Evolutionary conservation across 2,329 filamentous ascomycete species (phyloP), one percentile per base, ranked within the genome.

Genomic region (Fusarium nygamai): DNA sequence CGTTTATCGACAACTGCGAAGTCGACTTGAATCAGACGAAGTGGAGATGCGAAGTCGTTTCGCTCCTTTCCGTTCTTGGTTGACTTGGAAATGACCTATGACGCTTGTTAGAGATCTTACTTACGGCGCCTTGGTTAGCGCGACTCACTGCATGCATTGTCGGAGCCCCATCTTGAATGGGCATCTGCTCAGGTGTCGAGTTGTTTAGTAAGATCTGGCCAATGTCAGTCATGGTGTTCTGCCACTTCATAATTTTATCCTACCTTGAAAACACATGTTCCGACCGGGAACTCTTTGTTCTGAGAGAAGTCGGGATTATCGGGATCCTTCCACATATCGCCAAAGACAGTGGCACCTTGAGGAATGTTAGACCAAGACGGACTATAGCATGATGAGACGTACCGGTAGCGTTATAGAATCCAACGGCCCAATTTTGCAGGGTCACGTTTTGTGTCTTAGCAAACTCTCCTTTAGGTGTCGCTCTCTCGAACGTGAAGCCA

Each of bases 181-280:
- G 60, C 50, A 63, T 34, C 29, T 63, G 39, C 9, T 47, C 39
- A 2, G 27, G 24, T 6, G 31, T 63, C 1, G 60, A 57, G 3
- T 63, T 39, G 27, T 63, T 63, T 6, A 59, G 2, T 8, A 63
- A 11, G 14, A 59, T 58, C 60, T 59, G 2, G 2, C 1, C 1
- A 19, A 6, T 9, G 13, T 63, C 3, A 54, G 22, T 10, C 1
- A 36, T 20, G 2, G 19, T 29, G 3, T 10, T 29, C 5, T 8
- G 7, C 13, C 1, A n/a, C n/a, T n/a, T n/a, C n/a, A n/a, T n/a
- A 4, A 13, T 22, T 3, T 9, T 24, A 1, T 0, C 3, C 16
- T 22, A 58, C 60, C 24, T 63, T 59, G 22, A 63, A 63, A 9
- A 59, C 60, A 33, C 60, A 63, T 22, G 50, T 63, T 7, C 60